Evolutionary conservation across 208 protist genomes (phyloP), one percentile per base, ranked within the genome.

Genomic region (Tetramitus jugosus): DNA sequence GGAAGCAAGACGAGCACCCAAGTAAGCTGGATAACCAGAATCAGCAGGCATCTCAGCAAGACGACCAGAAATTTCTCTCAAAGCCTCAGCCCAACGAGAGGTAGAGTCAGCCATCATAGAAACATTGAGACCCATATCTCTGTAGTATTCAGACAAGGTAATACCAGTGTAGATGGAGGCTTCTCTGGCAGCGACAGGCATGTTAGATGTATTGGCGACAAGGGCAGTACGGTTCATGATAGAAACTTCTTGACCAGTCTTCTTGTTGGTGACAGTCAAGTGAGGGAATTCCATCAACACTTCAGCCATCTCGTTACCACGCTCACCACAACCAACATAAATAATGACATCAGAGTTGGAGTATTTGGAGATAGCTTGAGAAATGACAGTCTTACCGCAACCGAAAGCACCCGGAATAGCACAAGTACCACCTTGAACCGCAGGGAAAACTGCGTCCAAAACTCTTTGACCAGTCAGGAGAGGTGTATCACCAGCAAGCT

Each of bases 131-230:
- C 98, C 98, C 97, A 98, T 98, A 90, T 99, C 98, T 84, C 98
- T 89, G 87, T 99, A 98, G 89, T 99, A 99, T 88, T 99, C 98
- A 42, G 98, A 94, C 0, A 99, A 87, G 31, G 98, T 99, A 83
- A 99, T 99, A 82, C 96, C 95, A 56, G 98, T 99, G 87, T 99
- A 99, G 81, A 99, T 99, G 39, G 97, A 99, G n/a, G 98, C 98
- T 90, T 99, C 97, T 92, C 98, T 95, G 35, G 98, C 98, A 78
- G 98, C 98, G 62, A 99, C 98, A 33, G 98, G 98, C 98, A 99
- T 99, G 90, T 99, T 99, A 45, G 98, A 99, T 17, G 98, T 99
- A 87, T 99, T 99, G 43, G 98, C 98, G n/a, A 99, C 97, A 23
- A 99, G 88, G 67, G 91, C 95, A 60, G 98, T 99, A 76, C 98